Evolutionary conservation across 2,329 filamentous ascomycete genomes (phyloP).

Genomic region (Ustulina deusta): DNA sequence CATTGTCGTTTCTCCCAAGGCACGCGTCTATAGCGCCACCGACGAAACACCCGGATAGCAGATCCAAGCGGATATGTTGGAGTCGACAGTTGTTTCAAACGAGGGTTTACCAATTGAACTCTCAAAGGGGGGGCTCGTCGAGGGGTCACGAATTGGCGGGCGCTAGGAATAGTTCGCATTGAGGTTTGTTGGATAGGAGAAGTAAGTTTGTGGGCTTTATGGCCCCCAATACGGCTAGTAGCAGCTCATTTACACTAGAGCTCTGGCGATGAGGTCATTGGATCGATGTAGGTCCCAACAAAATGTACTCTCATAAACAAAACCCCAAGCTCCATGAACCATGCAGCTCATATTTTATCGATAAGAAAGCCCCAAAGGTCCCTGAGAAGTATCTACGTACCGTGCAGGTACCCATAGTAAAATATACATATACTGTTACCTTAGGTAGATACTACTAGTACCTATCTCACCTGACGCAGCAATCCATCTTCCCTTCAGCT

Average conservation of each 20-base stretch:
- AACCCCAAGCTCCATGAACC: background rate
- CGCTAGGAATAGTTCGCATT: background rate
- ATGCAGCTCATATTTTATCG: constrained; percentile 5
- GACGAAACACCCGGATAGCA: background rate
- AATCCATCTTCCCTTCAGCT: too few relatives aligned
- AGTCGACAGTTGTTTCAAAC: background rate
- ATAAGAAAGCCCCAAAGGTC: constrained; percentile 14
- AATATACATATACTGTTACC: too few relatives aligned
- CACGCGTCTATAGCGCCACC: background rate
- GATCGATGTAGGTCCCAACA: constrained; percentile 17
- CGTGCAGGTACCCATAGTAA: too few relatives aligned
- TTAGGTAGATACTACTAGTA: too few relatives aligned
- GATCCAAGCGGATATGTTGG: background rate
- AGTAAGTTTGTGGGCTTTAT: background rate
- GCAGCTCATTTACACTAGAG: background rate
- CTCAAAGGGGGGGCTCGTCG: too few relatives aligned
- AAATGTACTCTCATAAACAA: too few relatives aligned
- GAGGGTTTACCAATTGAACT: background rate
- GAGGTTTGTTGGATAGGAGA: background rate
- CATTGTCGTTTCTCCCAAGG: constrained; percentile 43
- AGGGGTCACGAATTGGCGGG: background rate
- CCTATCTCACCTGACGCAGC: too few relatives aligned
- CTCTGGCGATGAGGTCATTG: constrained; percentile 34
- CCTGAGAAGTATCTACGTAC: too few relatives aligned
- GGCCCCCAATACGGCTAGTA: constrained; percentile 19